Conservation (phyloP, 2,329 filamentous ascomycete species). For the Drechslerella stenobrocha region DNA sequence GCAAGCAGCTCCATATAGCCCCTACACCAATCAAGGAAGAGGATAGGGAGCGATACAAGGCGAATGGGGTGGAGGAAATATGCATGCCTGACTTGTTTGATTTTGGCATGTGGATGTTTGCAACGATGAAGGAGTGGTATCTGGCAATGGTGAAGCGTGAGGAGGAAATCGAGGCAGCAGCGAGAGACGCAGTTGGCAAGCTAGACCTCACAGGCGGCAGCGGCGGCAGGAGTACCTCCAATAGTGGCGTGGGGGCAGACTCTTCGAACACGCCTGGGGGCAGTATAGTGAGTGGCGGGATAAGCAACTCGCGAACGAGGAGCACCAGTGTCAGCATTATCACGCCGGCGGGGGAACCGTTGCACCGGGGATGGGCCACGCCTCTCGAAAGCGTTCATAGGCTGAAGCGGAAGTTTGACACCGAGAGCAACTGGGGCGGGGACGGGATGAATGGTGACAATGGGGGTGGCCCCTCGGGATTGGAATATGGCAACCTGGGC, state of each 20-base stretch:
- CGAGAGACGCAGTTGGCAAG: conserved; percentile 25
- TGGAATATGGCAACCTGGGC: conserved; percentile 19
- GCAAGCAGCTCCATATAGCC: conserved; percentile 22
- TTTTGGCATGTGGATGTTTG: conserved; percentile 46
- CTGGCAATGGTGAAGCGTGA: conserved; percentile 40
- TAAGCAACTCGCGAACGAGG: conserved; percentile 21
- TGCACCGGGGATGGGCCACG: conserved; percentile 5
- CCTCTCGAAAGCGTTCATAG: conserved; percentile 11
- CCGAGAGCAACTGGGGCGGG: conserved; percentile 12
- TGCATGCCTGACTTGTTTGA: conserved; percentile 33
- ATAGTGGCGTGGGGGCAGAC: not conserved
- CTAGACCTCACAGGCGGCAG: not conserved
- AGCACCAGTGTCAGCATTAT: conserved; percentile 33
- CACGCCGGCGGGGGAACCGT: conserved; percentile 2
- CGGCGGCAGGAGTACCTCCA: not conserved
- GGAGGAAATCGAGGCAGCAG: conserved; percentile 40
- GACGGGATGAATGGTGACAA: not conserved
- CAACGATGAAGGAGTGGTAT: conserved; percentile 47
- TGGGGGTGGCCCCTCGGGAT: not conserved
- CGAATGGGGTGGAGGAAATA: conserved; percentile 36
- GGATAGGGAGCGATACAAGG: conserved; percentile 33
- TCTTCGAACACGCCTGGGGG: conserved; percentile 12
- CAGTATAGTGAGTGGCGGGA: conserved; percentile 14
- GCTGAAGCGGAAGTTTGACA: conserved; percentile 21
- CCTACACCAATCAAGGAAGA: conserved; percentile 15